Percentiles rank a stretch among this genome's conserved stretches.
Evolutionary conservation across 2,329 filamentous ascomycete species (phyloP).

Genomic region (Aspergillus sp.): DNA sequence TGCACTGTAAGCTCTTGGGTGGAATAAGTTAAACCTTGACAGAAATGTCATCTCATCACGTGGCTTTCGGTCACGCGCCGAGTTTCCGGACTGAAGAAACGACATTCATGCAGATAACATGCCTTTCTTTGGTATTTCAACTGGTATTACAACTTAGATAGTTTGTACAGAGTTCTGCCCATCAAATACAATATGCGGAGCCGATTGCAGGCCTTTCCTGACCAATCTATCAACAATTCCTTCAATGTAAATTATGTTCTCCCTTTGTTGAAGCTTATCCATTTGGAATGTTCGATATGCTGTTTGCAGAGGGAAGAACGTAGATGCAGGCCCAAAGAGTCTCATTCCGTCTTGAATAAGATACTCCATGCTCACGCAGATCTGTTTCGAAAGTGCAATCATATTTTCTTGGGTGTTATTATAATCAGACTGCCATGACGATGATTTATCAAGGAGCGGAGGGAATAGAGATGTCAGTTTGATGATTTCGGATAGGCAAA

Average conservation of each 20-base stretch:
- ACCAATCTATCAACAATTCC: conserved; percentile 8
- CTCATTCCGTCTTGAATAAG: conserved; percentile 35
- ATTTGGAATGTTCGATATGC: conserved; percentile 8
- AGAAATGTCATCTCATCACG: too few relatives aligned
- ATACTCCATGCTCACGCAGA: conserved; percentile 32
- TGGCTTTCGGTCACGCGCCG: too few relatives aligned
- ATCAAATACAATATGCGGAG: conserved; percentile 6
- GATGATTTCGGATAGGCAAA: conserved; percentile 27
- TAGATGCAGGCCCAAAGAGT: conserved; percentile 34
- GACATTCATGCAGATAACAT: too few relatives aligned
- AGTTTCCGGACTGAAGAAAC: too few relatives aligned
- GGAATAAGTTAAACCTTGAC: too few relatives aligned
- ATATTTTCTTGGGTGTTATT: neutral
- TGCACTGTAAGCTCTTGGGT: too few relatives aligned
- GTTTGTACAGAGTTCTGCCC: neutral
- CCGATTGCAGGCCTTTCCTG: conserved; percentile 11
- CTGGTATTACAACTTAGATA: too few relatives aligned
- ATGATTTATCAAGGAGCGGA: neutral
- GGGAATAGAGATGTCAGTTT: conserved; percentile 7
- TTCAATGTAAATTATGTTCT: conserved; percentile 1
- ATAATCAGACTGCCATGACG: neutral
- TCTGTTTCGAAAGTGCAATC: conserved; percentile 16
- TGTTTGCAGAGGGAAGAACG: conserved; percentile 23
- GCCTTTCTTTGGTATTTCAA: too few relatives aligned
- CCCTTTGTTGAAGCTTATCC: neutral